Conservation (phyloP, 2,329 filamentous ascomycete species). For the Stemphylium lycopersici region DNA sequence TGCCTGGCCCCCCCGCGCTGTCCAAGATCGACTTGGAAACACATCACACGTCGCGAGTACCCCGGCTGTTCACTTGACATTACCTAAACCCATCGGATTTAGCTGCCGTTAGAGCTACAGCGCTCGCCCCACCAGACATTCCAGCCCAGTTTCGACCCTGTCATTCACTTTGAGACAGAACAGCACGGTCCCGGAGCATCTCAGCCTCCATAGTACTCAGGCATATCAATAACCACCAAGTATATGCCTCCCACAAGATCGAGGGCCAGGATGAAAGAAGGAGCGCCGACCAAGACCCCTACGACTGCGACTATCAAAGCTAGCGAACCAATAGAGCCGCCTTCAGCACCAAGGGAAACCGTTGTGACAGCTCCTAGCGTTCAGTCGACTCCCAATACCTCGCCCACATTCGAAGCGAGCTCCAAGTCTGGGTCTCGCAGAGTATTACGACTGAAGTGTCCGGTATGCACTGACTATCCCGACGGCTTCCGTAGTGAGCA, state of each 20-base stretch:
- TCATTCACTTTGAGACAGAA: constrained; percentile 19
- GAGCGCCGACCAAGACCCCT: constrained; percentile 29
- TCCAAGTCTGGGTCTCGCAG: constrained; percentile 41
- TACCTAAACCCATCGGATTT: constrained; percentile 28
- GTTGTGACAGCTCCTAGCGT: constrained; percentile 36
- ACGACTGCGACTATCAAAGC: constrained; percentile 28
- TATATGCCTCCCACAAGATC: constrained; percentile 45
- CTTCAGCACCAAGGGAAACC: constrained; percentile 35
- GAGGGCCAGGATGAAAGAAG: constrained; percentile 45
- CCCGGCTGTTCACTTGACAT: constrained; percentile 23
- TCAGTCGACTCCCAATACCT: constrained; percentile 38
- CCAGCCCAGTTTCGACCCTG: constrained; percentile 27
- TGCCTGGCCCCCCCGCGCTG: constrained; percentile 40
- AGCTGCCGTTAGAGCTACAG: constrained; percentile 36
- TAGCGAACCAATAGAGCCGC: constrained; percentile 33
- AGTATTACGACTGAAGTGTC: constrained; percentile 58
- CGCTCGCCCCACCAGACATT: constrained; percentile 39
- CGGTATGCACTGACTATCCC: constrained; percentile 72
- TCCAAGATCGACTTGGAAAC: constrained; percentile 33
- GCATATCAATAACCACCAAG: constrained; percentile 8
- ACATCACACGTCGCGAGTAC: constrained; percentile 28
- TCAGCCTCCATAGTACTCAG: constrained; percentile 21
- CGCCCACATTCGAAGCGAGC: constrained; percentile 38
- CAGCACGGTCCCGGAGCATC: constrained; percentile 13
- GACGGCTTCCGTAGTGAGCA: constrained; percentile 86